A percentile compares a stretch with the other conserved stretches of the same genome.
These are phyloP conservation scores for Simplicillium sp. DNA, from an alignment of 2,329 filamentous ascomycete genomes.

Conservation along the genomic window DNA sequence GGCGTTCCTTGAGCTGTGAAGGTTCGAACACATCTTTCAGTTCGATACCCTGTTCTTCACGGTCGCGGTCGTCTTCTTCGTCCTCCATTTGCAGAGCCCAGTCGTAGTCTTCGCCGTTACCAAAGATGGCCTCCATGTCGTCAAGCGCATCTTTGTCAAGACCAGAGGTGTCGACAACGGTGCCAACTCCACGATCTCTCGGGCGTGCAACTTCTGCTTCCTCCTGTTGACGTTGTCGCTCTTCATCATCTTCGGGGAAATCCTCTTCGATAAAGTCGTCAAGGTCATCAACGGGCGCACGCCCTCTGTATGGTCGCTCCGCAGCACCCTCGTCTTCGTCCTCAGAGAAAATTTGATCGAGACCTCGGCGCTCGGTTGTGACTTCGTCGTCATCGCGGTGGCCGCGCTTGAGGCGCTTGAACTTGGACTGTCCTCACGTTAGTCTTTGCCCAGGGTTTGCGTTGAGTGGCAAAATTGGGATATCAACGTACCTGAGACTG, in stretches of 20 bases:
- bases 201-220: slow-evolving; percentile 84
- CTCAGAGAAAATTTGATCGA: slow-evolving; percentile 91
- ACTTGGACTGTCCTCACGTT: slow-evolving; percentile 57
- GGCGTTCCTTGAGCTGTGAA: slow-evolving; percentile 84
- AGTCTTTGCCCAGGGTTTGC: slow-evolving; percentile 11
- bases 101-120: slow-evolving; percentile 89
- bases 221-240: slow-evolving; percentile 65
- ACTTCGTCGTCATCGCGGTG: slow-evolving; percentile 66
- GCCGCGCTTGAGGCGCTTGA: slow-evolving; percentile 92
- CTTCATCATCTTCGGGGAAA: slow-evolving; percentile 78
- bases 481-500: slow-evolving; percentile 56
- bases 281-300: slow-evolving; percentile 66
- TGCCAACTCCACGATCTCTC: slow-evolving; percentile 57
- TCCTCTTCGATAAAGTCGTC: slow-evolving; percentile 97
- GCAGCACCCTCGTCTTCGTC: slow-evolving; percentile 71
- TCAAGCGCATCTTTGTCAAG: slow-evolving; percentile 89
- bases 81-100: slow-evolving; percentile 90
- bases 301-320: slow-evolving; percentile 40
- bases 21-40: slow-evolving; percentile 98
- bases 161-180: slow-evolving; percentile 69
- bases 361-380: slow-evolving; percentile 55
- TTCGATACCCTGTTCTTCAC: slow-evolving; percentile 76
- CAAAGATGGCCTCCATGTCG: slow-evolving; percentile 94
- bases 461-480: neutral
- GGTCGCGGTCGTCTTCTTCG: slow-evolving; percentile 68